Percentiles rank a stretch among this genome's conserved stretches.
Evolutionary conservation across 2,329 filamentous ascomycete genomes (phyloP).

Genomic region (Trichoderma sp.): DNA sequence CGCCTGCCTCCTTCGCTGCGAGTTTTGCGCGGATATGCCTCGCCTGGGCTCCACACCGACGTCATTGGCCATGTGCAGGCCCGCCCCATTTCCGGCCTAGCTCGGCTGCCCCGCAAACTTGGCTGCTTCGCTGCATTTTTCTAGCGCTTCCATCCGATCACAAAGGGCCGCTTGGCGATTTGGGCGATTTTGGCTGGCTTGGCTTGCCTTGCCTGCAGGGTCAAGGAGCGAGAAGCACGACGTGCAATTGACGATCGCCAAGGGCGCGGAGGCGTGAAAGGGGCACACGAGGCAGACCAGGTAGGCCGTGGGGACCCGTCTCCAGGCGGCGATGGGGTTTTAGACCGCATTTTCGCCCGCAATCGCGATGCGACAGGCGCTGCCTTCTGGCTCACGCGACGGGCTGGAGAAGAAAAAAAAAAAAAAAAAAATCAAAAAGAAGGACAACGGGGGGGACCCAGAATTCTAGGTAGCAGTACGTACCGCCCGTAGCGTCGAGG

Average conservation of each 20-base stretch:
- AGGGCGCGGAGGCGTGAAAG: neutral
- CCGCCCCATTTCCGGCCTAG: slow-evolving; percentile 1
- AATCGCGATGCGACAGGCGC: slow-evolving; percentile 5
- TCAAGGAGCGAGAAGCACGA: neutral
- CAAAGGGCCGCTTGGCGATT: slow-evolving; percentile 10
- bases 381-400: slow-evolving; percentile 17
- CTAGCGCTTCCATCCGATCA: slow-evolving; percentile 23
- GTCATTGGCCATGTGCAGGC: slow-evolving; percentile 19
- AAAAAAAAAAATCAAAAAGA: neutral
- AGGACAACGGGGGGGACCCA: neutral
- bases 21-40: slow-evolving; percentile 15
- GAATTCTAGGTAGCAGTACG: neutral
- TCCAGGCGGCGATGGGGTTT: neutral
- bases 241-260: slow-evolving; percentile 3
- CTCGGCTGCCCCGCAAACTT: slow-evolving; percentile 23
- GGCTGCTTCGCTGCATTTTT: slow-evolving; percentile 24
- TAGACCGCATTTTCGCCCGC: neutral
- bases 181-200: slow-evolving; percentile 5
- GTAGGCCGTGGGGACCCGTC: neutral
- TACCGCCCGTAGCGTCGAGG: neutral
- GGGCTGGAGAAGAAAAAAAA: neutral
- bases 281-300: neutral
- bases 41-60: slow-evolving; percentile 10
- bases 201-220: neutral
- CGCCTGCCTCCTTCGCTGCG: neutral